phyloP scores from a whole-genome alignment of 1,284 basidiomycete species.

The Apiotrichum sp. region DNA sequence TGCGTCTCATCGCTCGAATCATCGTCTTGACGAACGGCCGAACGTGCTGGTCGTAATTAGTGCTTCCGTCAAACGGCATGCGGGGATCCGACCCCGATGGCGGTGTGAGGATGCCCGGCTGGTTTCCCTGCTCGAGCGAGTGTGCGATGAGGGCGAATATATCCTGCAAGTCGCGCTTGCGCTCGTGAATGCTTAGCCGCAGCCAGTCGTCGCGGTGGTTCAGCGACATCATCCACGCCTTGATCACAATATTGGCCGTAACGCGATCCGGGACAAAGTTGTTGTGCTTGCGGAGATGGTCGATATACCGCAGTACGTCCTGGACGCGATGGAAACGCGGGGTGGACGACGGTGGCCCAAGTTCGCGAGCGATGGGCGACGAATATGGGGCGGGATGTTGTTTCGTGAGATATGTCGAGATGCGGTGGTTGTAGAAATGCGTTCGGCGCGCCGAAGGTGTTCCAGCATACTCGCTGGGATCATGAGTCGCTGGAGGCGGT shows the following conservation, averaged over 20 bases:
- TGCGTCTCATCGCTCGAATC: conserved; percentile 18
- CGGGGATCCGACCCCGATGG: neutral
- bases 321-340: conserved; percentile 25
- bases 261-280: conserved; percentile 38
- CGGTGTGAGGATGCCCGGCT: neutral
- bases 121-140: conserved; percentile 7
- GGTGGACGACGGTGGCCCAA: neutral
- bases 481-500: conserved; percentile 1
- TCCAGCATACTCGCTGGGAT: conserved; percentile 1
- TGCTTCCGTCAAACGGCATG: neutral
- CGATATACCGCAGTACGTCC: conserved; percentile 26
- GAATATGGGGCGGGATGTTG: conserved; percentile 7
- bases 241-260: conserved; percentile 38
- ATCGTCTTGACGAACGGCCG: conserved; percentile 31
- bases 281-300: conserved; percentile 21
- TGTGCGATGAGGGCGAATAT: conserved; percentile 15
- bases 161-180: conserved; percentile 10
- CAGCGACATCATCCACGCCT: conserved; percentile 30
- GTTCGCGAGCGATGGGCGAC: neutral
- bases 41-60: conserved; percentile 23
- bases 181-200: neutral
- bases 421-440: conserved; percentile 11
- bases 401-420: conserved; percentile 10
- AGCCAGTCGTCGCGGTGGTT: conserved; percentile 1
- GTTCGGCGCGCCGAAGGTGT: conserved; percentile 8